phyloP scores from a whole-genome alignment of 1,284 basidiomycete genomes.

The Calocybe gambosa region DNA sequence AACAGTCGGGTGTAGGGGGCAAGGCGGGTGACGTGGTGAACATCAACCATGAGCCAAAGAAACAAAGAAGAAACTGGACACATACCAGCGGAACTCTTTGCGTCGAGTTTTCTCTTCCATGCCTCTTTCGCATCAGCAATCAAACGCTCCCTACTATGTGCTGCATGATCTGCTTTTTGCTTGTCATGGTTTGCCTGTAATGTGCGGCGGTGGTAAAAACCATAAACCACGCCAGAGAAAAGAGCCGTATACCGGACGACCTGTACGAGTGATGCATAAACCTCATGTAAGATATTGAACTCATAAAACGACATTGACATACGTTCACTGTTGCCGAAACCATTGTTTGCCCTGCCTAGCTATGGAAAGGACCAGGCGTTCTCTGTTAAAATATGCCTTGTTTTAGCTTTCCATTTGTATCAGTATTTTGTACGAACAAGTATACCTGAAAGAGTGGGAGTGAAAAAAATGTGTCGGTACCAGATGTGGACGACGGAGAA shows the following conservation, averaged over 20 bases:
- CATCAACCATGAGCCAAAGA: not conserved
- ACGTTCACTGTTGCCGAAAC: slow-evolving; percentile 64
- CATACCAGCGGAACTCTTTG: slow-evolving; percentile 28
- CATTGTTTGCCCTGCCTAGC: slow-evolving; percentile 32
- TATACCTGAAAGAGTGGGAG: slow-evolving; percentile 15
- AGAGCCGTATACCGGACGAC: slow-evolving; percentile 96
- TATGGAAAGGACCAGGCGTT: slow-evolving; percentile 14
- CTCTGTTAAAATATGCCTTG: slow-evolving; percentile 4
- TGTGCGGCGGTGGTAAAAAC: slow-evolving; percentile 87
- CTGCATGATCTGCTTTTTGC: slow-evolving; percentile 61
- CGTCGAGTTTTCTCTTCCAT: slow-evolving; percentile 75
- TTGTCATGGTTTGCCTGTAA: slow-evolving; percentile 80
- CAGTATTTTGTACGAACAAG: not conserved
- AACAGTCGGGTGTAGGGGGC: slow-evolving; percentile 5
- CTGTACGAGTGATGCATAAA: slow-evolving; percentile 37
- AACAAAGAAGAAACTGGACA: slow-evolving; percentile 1
- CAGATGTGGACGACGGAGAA: slow-evolving; percentile 27
- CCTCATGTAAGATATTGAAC: not conserved
- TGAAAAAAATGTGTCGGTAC: slow-evolving; percentile 14
- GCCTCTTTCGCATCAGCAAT: slow-evolving; percentile 88
- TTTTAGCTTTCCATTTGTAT: too few species aligned
- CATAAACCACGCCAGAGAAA: slow-evolving; percentile 84
- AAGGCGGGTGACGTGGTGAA: not conserved
- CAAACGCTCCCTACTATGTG: slow-evolving; percentile 71
- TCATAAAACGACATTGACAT: slow-evolving; percentile 16